phyloP scores from a whole-genome alignment of 805 yeast genomes.

The Kuraishia capsulata region DNA sequence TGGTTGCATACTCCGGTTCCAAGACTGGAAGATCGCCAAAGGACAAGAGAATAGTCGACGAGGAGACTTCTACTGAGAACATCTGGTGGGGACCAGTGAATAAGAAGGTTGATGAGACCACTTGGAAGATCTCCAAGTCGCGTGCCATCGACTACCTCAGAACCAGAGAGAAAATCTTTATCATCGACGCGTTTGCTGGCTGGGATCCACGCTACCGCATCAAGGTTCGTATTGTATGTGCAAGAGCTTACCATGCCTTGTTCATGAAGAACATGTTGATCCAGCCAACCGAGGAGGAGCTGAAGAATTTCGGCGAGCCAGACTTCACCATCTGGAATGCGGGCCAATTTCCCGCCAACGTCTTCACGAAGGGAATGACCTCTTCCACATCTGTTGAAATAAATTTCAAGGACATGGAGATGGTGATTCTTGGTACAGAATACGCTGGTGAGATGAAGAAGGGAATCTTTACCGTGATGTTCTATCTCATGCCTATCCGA shows the following conservation, averaged over 20 bases:
- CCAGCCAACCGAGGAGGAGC: constrained; percentile 87
- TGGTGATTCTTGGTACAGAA: constrained; percentile 97
- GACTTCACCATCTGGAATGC: constrained; percentile 98
- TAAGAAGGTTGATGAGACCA: constrained; percentile 85
- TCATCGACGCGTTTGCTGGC: constrained; percentile 95
- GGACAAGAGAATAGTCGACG: constrained; percentile 97
- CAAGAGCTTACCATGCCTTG: constrained; percentile 96
- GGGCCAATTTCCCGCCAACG: constrained; percentile 97
- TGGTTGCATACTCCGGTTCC: constrained; percentile 90
- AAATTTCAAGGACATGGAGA: constrained; percentile 95
- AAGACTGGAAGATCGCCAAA: constrained; percentile 98
- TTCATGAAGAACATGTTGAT: constrained; percentile 98
- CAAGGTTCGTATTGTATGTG: constrained; percentile 92
- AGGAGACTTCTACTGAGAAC: constrained; percentile 70
- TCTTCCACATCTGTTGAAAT: constrained; percentile 93
- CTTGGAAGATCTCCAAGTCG: constrained; percentile 92
- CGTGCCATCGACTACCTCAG: constrained; percentile 95
- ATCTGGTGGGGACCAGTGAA: constrained; percentile 99
- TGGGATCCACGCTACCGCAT: constrained; percentile 98
- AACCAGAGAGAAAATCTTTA: constrained; percentile 89
- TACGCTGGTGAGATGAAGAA: constrained; percentile 99
- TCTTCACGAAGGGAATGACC: constrained; percentile 95
- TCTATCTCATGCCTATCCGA: constrained; percentile 94
- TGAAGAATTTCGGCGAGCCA: constrained; percentile 87
- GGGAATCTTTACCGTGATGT: constrained; percentile 98